Evolutionary conservation across 2,329 filamentous ascomycete genomes (phyloP), one percentile per base, ranked within the genome.

Genomic region (Ophiocordyceps camponoti-saundersi): DNA sequence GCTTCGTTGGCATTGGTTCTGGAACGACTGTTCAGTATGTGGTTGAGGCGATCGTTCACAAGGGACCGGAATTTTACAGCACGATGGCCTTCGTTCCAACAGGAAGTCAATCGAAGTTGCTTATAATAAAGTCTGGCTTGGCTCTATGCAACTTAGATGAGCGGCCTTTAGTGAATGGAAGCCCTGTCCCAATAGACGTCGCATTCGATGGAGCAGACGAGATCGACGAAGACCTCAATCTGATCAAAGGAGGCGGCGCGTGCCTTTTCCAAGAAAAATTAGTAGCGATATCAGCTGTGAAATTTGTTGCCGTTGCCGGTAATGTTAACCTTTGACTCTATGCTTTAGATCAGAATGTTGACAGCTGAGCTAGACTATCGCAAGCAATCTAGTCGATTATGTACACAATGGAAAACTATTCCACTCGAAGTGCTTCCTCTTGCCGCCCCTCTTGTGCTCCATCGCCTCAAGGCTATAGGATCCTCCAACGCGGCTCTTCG

Each of bases 181-280:
- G 55, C 48, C 65, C 67, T 32, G 62, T 69, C n/a, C 63, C 66
- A 43, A 73, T 98, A 26, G 90, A 96, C 57, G 83, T 96, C 18
- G 85, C 85, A 45, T 98, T 98, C 61, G 92, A 98, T 59, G 92
- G 92, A 47, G 92, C 92, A 4, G 92, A 98, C 61, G 92, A 98
- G 69, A 88, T 98, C 30, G 92, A 98, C 61, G 80, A 86, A 44
- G 85, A 93, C 46, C 68, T 98, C 50, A 98, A 96, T 65, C 87
- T 90, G 60, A 96, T 98, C 69, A 96, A 96, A 70, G 92, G 92
- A 47, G 92, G 92, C 45, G 92, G 92, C 49, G 92, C 88, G n/a
- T 98, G 92, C 65, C 68, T 96, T 48, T 94, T 95, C 69, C 92
- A 96, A 65, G 92, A 98, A 68, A 98, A 98, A 70, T 72, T 98